A percentile compares a stretch with the other conserved stretches of the same genome.
Conservation (phyloP, 2,329 filamentous ascomycete species). For the Tolypocladium cylindrosporum region DNA sequence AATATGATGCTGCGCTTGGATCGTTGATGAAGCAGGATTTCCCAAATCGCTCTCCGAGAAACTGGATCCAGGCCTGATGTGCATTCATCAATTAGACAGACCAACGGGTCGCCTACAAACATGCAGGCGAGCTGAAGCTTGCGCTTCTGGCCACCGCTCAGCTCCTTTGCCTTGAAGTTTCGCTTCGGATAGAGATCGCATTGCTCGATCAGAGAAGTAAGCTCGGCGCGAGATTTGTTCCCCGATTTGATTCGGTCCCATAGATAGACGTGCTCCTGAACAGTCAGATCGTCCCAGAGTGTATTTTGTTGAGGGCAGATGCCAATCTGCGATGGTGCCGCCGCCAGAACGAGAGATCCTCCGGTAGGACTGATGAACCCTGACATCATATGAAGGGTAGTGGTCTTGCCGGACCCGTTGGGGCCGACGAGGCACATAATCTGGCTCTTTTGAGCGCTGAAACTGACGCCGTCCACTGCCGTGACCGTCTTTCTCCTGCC, state of each 20-base stretch:
- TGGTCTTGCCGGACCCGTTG: conserved; percentile 63
- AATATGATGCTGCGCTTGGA: conserved; percentile 53
- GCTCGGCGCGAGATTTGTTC: conserved; percentile 29
- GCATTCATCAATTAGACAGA: conserved; percentile 63
- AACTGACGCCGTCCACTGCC: conserved; percentile 51
- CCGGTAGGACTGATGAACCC: conserved; percentile 51
- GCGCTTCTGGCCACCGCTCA: conserved; percentile 61
- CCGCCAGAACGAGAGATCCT: conserved; percentile 49
- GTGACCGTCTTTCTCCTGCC: conserved; percentile 21
- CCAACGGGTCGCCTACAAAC: conserved; percentile 56
- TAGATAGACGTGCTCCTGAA: conserved; percentile 52
- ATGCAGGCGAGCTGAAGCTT: conserved; percentile 63
- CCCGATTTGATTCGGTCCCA: conserved; percentile 51
- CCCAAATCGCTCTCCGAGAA: conserved; percentile 58
- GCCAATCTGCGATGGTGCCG: conserved; percentile 36
- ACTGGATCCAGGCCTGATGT: conserved; percentile 58
- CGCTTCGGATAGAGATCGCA: conserved; percentile 53
- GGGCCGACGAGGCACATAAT: conserved; percentile 59
- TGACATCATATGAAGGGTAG: conserved; percentile 57
- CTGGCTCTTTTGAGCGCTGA: conserved; percentile 48
- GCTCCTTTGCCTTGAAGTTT: conserved; percentile 40
- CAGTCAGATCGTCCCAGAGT: conserved; percentile 55
- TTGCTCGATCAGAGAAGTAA: conserved; percentile 40
- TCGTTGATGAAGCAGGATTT: conserved; percentile 55
- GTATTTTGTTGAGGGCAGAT: conserved; percentile 58